Evolutionary conservation across 352 stramenopile genomes (phyloP).

Genomic region (Phytopythium cucurbitacearum): DNA sequence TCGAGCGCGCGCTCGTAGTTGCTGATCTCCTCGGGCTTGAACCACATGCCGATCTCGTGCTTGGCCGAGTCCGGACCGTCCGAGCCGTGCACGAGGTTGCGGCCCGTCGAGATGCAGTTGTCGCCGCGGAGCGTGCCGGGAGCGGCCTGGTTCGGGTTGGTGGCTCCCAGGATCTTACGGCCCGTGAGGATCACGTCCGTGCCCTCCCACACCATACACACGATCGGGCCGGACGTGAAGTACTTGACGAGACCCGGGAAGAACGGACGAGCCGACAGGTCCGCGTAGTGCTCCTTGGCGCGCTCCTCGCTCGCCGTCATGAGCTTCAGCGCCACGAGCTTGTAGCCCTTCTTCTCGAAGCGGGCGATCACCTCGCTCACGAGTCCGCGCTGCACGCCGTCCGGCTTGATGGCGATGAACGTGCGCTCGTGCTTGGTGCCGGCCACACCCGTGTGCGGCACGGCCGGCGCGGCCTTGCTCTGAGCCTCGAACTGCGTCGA

Average conservation of each 20-base stretch:
- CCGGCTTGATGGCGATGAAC: constrained; percentile 94
- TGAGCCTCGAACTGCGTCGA: constrained; percentile 31
- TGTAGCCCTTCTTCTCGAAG: constrained; percentile 97
- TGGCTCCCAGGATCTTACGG: constrained; percentile 94
- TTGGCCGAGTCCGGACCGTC: constrained; percentile 90
- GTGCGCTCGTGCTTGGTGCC: constrained; percentile 93
- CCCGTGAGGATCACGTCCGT: constrained; percentile 93
- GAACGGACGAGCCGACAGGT: constrained; percentile 91
- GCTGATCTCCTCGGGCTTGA: constrained; percentile 88
- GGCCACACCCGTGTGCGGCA: constrained; percentile 74
- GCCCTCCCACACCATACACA: constrained; percentile 94
- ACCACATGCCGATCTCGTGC: constrained; percentile 94
- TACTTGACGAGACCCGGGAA: constrained; percentile 89
- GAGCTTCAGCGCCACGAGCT: constrained; percentile 93
- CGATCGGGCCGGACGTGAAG: constrained; percentile 92
- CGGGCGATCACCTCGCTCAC: constrained; percentile 93
- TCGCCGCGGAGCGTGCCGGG: constrained; percentile 93
- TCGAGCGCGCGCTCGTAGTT: constrained; percentile 88
- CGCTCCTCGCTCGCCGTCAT: constrained; percentile 90
- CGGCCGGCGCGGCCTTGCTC: constrained; percentile 34
- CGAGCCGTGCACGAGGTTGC: constrained; percentile 93
- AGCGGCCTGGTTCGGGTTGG: constrained; percentile 92
- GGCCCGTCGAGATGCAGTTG: constrained; percentile 89
- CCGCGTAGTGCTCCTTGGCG: constrained; percentile 91
- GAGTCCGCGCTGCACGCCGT: constrained; percentile 92